Base-by-base conservation (phyloP, 2,329 filamentous ascomycete species). In the Tolypocladium inflatum region DNA sequence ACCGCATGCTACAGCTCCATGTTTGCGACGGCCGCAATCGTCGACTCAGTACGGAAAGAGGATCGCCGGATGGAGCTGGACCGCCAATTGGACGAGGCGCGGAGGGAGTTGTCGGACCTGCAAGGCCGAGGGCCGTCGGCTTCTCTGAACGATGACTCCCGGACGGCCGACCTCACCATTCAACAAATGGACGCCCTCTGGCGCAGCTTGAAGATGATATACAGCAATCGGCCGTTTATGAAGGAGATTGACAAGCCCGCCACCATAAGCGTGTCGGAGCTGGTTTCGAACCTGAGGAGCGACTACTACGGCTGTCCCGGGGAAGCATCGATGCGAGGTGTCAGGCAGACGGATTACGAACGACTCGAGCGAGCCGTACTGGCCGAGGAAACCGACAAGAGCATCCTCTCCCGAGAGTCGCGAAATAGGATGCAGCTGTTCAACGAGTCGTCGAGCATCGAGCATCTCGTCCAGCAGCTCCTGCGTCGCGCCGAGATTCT, bases 1-100 rank as follows among this genome's bases (percentile, higher is more conserved):
- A 89, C 86, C 30, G 82, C 87, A 43, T 82, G 80, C 68, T 90
- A 89, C 66, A 86, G 86, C 33, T 82, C 84, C 39, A 80, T 87
- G 57, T 81, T 89, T 65, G 86, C 84, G 6, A 82, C 83, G 2
- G 86, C 85, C 2, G 80, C 85, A 13, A 74, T 87, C 3, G 74
- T 82, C 37, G 88, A 91, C 68, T 81, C 82, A 7, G 74, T 77
- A 35, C 69, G 73, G 37, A 89, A 90, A 67, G 77, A 82, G 57
- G 74, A 76, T 45, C 77, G 83, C 61, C 78, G 81, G 53, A 76
- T 76, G 61, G 79, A 86, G 62, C 82, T 88, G 74, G 85, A 90
- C 57, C 68, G 72, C 23, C 80, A 82, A 58, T 80, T 90, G 63
- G 78, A 80, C 35, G 76, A 81, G 56, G 79, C 80, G 8, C 79